These are phyloP conservation scores for Periglandula ipomoeae DNA, from an alignment of 2,329 filamentous ascomycete species.

Conservation along the genomic window DNA sequence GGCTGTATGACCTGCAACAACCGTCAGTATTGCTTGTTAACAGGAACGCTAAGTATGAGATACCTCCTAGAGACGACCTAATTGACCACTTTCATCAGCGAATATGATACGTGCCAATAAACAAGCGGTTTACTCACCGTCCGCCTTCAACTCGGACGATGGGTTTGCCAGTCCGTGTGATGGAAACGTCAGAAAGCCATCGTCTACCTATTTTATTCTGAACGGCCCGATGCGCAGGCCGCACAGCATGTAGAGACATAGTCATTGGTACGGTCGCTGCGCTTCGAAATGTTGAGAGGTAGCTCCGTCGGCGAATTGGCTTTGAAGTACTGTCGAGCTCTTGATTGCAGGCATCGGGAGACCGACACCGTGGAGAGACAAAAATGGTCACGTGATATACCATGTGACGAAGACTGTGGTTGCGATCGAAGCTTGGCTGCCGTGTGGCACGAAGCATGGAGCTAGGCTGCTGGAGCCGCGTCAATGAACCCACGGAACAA, in stretches of 20 bases:
- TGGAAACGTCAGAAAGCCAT: conserved; percentile 71
- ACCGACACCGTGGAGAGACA: too few relatives aligned
- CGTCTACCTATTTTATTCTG: conserved; percentile 41
- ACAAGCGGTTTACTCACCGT: conserved; percentile 51
- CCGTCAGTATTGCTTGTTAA: conserved; percentile 17
- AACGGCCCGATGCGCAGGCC: conserved; percentile 39
- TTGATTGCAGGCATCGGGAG: not conserved
- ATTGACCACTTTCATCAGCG: conserved; percentile 17
- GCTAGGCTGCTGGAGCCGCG: conserved; percentile 23
- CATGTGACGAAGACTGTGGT: too few relatives aligned
- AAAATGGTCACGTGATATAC: too few relatives aligned
- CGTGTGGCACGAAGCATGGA: too few relatives aligned
- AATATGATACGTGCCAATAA: not conserved
- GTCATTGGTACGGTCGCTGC: conserved; percentile 36
- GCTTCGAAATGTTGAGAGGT: not conserved
- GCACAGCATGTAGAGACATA: conserved; percentile 46
- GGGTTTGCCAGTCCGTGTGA: conserved; percentile 93
- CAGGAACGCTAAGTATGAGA: conserved; percentile 7
- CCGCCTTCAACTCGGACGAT: conserved; percentile 84
- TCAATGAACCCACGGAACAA: too few relatives aligned
- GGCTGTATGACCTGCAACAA: conserved; percentile 69
- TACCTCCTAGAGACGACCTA: conserved; percentile 86
- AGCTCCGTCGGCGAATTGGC: not conserved
- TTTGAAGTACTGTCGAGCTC: not conserved
- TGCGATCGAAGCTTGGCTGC: too few relatives aligned